These are phyloP conservation scores for Inosperma sp. DNA, from an alignment of 768 basidiomycete genomes.

Conservation along the genomic window DNA sequence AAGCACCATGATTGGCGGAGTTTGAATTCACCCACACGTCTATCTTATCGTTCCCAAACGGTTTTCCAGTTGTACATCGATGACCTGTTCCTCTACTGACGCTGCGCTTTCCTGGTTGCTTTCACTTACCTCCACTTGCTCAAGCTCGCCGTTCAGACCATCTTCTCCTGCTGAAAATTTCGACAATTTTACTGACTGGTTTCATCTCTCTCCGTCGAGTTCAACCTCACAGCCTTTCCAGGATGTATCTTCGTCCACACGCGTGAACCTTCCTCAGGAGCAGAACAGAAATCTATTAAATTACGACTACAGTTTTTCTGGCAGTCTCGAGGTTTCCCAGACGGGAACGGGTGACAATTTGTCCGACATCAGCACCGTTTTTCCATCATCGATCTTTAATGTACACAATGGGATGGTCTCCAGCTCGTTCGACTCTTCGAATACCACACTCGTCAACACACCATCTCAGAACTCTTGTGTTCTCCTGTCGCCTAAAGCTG, in stretches of 20 bases:
- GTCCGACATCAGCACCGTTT: background rate
- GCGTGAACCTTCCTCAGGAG: conserved; percentile 13
- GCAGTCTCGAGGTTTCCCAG: conserved; percentile 3
- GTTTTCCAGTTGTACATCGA: background rate
- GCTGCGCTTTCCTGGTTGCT: conserved; percentile 6
- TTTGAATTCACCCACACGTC: conserved; percentile 2
- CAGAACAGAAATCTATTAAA: conserved; percentile 12
- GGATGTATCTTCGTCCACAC: conserved; percentile 20
- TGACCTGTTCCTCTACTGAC: background rate
- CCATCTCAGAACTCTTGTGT: conserved; percentile 21
- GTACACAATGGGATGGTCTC: conserved; percentile 23
- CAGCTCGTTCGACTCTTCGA: conserved; percentile 22
- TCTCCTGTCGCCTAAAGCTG: background rate
- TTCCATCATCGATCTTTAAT: conserved; percentile 13
- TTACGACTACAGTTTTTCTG: conserved; percentile 17
- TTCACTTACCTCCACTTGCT: conserved; percentile 8
- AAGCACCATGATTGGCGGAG: conserved; percentile 8
- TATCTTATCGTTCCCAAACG: background rate
- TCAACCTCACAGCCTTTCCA: conserved; percentile 18
- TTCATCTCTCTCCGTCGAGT: conserved; percentile 24
- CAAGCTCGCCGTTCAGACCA: conserved; percentile 6
- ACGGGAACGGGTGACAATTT: no score
- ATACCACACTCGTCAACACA: conserved; percentile 24
- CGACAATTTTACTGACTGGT: conserved; percentile 26
- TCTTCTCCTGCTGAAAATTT: conserved; percentile 3